Conservation (phyloP, 768 basidiomycete genomes). For the Leccinum subtestaceum region DNA sequence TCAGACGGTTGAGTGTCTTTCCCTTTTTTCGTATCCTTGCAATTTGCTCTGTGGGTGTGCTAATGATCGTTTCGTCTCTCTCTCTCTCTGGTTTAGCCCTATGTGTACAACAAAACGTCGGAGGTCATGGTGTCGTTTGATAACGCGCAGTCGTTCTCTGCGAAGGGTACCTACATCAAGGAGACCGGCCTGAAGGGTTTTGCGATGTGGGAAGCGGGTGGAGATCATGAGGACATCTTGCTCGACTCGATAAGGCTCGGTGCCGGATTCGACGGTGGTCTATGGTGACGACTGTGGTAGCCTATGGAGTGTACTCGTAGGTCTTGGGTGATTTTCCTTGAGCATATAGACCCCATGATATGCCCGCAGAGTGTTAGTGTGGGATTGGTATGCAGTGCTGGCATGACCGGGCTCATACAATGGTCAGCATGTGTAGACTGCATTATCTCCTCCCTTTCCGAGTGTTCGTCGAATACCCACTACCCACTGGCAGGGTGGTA, state of each 20-base stretch:
- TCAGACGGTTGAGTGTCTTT: conserved; percentile 54
- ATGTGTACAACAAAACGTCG: conserved; percentile 54
- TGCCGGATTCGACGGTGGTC: background rate
- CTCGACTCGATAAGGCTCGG: conserved; percentile 48
- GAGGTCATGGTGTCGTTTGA: conserved; percentile 64
- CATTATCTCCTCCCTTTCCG: too few species aligned
- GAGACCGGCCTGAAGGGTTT: conserved; percentile 54
- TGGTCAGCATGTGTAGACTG: too few species aligned
- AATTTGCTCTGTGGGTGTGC: background rate
- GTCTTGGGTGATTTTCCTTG: background rate
- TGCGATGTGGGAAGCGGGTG: conserved; percentile 68
- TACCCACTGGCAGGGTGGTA: too few species aligned
- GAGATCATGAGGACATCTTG: conserved; percentile 57
- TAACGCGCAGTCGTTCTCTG: conserved; percentile 50
- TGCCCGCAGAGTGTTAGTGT: too few species aligned
- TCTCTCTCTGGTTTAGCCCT: conserved; percentile 44
- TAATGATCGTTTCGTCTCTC: background rate
- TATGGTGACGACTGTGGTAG: background rate
- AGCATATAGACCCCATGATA: background rate
- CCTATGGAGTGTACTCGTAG: background rate
- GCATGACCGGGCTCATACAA: too few species aligned
- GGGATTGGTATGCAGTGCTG: too few species aligned
- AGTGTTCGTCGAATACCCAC: too few species aligned
- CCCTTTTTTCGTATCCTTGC: background rate
- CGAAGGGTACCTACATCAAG: conserved; percentile 60